phyloP scores from a whole-genome alignment of 31 red algal species.

The Bonnemaisonia californica region DNA sequence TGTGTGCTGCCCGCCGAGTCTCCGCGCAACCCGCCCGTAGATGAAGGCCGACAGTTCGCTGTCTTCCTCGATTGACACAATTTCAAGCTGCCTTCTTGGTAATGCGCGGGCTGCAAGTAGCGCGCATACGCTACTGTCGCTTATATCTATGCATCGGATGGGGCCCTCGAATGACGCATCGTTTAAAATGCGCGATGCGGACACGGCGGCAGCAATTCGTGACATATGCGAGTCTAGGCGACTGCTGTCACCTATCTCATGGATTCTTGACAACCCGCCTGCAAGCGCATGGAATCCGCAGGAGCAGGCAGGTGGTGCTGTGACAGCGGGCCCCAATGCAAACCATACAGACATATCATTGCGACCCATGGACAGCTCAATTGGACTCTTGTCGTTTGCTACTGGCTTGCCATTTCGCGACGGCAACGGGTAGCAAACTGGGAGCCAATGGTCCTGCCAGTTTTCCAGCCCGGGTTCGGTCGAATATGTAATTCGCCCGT shows the following conservation, averaged over 20 bases:
- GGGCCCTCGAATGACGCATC: not conserved
- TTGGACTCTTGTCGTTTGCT: conserved; percentile 14
- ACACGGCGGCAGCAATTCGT: conserved; percentile 36
- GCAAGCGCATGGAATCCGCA: conserved; percentile 59
- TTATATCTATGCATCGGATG: conserved; percentile 50
- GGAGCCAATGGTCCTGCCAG: conserved; percentile 82
- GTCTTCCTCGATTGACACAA: conserved; percentile 61
- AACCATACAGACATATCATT: conserved; percentile 45
- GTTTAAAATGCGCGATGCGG: not conserved
- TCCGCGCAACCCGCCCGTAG: conserved; percentile 45
- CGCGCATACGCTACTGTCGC: conserved; percentile 43
- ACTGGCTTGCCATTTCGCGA: not conserved
- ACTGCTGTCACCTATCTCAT: conserved; percentile 41
- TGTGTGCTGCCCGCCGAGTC: not conserved
- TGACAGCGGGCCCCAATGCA: conserved; percentile 1
- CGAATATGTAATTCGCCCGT: conserved; percentile 46
- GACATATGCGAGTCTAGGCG: conserved; percentile 16
- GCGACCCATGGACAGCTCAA: conserved; percentile 34
- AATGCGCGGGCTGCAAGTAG: conserved; percentile 11
- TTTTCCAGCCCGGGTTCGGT: conserved; percentile 54
- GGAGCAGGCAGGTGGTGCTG: conserved; percentile 18
- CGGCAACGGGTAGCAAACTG: conserved; percentile 45
- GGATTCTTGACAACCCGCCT: conserved; percentile 44
- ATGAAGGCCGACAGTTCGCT: conserved; percentile 57
- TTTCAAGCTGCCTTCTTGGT: conserved; percentile 4